These are phyloP conservation scores for Combretum micranthum DNA, from an alignment of 345 rosid species.

Conservation along the genomic window DNA sequence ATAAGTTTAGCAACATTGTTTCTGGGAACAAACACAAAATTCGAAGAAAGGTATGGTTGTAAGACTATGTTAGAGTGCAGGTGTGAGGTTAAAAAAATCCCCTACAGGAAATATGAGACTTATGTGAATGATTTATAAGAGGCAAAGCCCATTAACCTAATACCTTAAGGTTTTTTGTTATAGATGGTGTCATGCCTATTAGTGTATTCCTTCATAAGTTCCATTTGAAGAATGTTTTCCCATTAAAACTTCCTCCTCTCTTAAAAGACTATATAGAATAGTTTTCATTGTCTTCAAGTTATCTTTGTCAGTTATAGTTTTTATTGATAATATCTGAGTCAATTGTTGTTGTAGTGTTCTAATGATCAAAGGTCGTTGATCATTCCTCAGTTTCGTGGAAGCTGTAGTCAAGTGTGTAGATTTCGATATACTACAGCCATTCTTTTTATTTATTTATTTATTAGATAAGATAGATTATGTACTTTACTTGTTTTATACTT, in stretches of 20 bases:
- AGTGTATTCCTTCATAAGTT: too few relatives aligned
- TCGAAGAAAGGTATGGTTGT: constrained; percentile 40
- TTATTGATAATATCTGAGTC: not conserved
- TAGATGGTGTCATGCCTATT: too few relatives aligned
- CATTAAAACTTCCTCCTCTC: too few relatives aligned
- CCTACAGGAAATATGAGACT: too few relatives aligned
- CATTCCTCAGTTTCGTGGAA: constrained; percentile 85
- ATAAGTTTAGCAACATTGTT: constrained; percentile 17
- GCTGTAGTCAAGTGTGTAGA: constrained; percentile 80
- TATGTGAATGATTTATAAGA: too few relatives aligned
- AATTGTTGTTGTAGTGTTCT: constrained; percentile 24
- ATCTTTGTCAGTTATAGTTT: not conserved
- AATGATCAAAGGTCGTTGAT: constrained; percentile 49
- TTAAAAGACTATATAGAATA: not conserved
- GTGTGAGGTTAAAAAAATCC: too few relatives aligned
- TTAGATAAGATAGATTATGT: not conserved
- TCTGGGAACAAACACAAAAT: constrained; percentile 39
- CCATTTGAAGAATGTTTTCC: too few relatives aligned
- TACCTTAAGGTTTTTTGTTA: too few relatives aligned
- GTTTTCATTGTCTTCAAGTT: not conserved
- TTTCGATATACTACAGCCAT: constrained; percentile 10
- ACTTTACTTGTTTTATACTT: not conserved
- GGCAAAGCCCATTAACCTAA: too few relatives aligned
- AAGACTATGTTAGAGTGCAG: too few relatives aligned
- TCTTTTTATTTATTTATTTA: not conserved